Evolutionary conservation across 179 eudicot species (phyloP).

Genomic region (Beta corolliflora): DNA sequence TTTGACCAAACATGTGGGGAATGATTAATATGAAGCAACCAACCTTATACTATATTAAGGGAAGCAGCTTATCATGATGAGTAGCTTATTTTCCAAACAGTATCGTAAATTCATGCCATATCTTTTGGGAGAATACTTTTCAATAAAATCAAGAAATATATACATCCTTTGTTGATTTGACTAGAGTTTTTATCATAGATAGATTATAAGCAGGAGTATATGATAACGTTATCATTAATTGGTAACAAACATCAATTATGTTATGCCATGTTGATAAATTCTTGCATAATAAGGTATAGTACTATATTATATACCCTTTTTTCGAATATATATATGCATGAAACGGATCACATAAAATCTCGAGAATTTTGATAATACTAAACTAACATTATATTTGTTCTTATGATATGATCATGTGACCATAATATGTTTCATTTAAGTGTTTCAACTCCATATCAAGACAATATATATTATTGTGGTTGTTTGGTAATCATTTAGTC

Average conservation of each 20-base stretch:
- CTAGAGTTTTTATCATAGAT: conserved; percentile 7
- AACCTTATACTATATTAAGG: conserved; percentile 16
- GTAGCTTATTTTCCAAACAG: conserved; percentile 28
- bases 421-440: background rate
- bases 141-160: conserved; percentile 2
- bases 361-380: background rate
- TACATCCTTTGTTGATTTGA: conserved; percentile 6
- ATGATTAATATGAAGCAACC: conserved; percentile 21
- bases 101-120: conserved; percentile 24
- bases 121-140: conserved; percentile 15
- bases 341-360: background rate
- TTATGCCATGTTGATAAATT: conserved; percentile 16
- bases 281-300: background rate
- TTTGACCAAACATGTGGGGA: conserved; percentile 33
- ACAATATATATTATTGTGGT: background rate
- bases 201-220: background rate
- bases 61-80: conserved; percentile 24
- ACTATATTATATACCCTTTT: background rate
- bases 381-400: background rate
- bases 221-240: conserved; percentile 2
- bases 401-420: background rate
- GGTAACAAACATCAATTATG: background rate
- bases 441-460: conserved; percentile 10
- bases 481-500: conserved; percentile 1
- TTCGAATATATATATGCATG: background rate